Evolutionary conservation across 1,284 basidiomycete genomes (phyloP), one percentile per base, ranked within the genome.

Genomic region (Bjerkandera adusta): DNA sequence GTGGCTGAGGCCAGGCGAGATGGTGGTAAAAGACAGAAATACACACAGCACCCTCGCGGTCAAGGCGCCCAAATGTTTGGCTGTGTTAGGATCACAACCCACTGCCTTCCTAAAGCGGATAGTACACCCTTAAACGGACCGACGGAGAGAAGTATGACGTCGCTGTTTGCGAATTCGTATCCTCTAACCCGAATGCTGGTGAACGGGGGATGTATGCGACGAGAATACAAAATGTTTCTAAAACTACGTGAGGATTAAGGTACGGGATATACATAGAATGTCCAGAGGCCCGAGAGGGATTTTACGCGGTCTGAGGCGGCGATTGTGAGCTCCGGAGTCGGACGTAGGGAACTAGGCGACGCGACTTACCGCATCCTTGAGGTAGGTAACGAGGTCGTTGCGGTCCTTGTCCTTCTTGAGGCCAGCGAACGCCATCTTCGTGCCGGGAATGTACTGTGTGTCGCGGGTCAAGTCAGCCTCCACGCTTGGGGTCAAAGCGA

Each of bases 401-500:
- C 93, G 85, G 70, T 97, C 94, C 79, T 93, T 93, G 27, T 90
- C 89, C 81, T 97, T 97, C 85, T 97, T 97, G 66, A 97, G 74
- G 62, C 94, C 94, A 57, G 94, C 92, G 60, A 97, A 97, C 52
- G 93, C 93, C 94, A 96, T 96, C 79, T 96, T 96, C 50, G 93
- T 97, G 45, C 93, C 93, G 36, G 92, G 92, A 59, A 96, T 96
- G 76, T 93, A 93, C 86, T 90, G 50, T 8, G 27, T n/a, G n/a
- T 8, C 27, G 27, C 8, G 27, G n/a, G 27, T 8, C 27, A n/a
- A 8, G 27, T 30, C 8, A 30, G 5, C 25, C 15, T 36, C 20
- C 37, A 4, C 12, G 8, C 10, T 8, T 55, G 55, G 59, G 57
- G 57, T 56, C 47, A 51, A 49, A 55, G 8, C n/a, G 1, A 10